Evolutionary conservation across 176 grass and related monocot genomes (phyloP).

Genomic region (Oryza coarctata): DNA sequence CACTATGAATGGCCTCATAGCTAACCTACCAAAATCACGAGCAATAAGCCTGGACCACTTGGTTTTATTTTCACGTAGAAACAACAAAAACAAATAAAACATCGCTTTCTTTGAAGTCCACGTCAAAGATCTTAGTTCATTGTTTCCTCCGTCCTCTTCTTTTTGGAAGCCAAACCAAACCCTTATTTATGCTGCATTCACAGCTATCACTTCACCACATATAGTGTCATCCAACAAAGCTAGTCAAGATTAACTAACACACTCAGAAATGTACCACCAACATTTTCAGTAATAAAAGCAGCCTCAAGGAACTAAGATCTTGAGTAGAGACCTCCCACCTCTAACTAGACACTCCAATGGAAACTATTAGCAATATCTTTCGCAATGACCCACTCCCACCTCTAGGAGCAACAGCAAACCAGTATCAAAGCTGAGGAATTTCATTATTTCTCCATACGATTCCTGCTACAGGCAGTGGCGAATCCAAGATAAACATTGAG

Average conservation of each 20-base stretch:
- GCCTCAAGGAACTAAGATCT: background rate
- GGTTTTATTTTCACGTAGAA: slow-evolving; percentile 21
- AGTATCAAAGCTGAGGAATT: slow-evolving; percentile 62
- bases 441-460: slow-evolving; percentile 78
- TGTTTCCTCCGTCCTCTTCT: slow-evolving; percentile 15
- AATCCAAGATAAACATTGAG: too few relatives aligned
- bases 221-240: slow-evolving; percentile 2
- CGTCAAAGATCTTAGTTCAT: slow-evolving; percentile 36
- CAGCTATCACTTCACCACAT: slow-evolving; percentile 13
- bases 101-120: too few relatives aligned
- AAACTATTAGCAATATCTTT: slow-evolving; percentile 46
- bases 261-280: background rate
- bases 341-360: slow-evolving; percentile 37
- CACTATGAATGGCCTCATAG: too few relatives aligned
- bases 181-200: slow-evolving; percentile 32
- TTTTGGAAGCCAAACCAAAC: slow-evolving; percentile 28
- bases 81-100: background rate
- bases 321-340: slow-evolving; percentile 6
- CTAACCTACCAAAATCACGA: slow-evolving; percentile 35
- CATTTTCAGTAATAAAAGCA: background rate
- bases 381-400: slow-evolving; percentile 62
- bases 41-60: slow-evolving; percentile 22
- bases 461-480: too few relatives aligned
- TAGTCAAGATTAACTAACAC: background rate
- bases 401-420: slow-evolving; percentile 65